Base-by-base conservation (phyloP, 192 early-diverging fungal species). In the Coemansia sp. region DNA sequence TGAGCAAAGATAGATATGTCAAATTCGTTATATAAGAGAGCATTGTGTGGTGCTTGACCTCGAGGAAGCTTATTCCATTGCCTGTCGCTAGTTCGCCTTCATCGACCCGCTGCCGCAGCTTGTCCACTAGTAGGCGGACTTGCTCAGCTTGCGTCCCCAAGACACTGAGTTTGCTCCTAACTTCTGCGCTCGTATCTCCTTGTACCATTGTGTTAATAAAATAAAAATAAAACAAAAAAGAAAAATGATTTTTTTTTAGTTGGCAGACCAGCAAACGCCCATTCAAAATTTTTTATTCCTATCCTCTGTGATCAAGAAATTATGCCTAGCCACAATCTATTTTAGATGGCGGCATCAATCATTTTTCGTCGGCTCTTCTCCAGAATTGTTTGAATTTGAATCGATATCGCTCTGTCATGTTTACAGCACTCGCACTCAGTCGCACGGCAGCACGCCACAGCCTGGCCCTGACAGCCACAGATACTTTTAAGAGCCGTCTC, bases 41-140 rank as follows among this genome's bases (percentile, higher is more conserved):
- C 75, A 97, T 81, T 18, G 87, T 87, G 77, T 97, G 92, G 75
- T 94, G 85, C 84, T 97, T 96, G 43, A 96, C 88, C 81, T 97
- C 94, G 7, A 98, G 88, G 16, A 98, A 89, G 44, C 93, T 95
- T 20, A 99, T 85, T 27, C 96, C 95, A 34, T 90, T 90, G 31
- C 79, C 79, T 1, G 93, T 95, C 16, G 87, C 85, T 22, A 93
- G 77, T 58, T 91, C 84, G 39, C 84, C 85, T 20, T 80, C 64
- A 16, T 76, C 72, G 7, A 91, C 72, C 18, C 89, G 72, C 63
- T 79, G 64, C 27, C 73, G 68, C 47, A 80, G 75, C 64, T 70
- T 75, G 64, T 80, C 83, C 10, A 85, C 67, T 31, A 85, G 67
- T 60, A 72, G 66, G 50, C 79, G 75, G 29, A 85, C 73, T 34